Percentiles rank a stretch among this genome's conserved stretches.
phyloP scores from a whole-genome alignment of 441 rosid genomes.

The Aleurites moluccanus region DNA sequence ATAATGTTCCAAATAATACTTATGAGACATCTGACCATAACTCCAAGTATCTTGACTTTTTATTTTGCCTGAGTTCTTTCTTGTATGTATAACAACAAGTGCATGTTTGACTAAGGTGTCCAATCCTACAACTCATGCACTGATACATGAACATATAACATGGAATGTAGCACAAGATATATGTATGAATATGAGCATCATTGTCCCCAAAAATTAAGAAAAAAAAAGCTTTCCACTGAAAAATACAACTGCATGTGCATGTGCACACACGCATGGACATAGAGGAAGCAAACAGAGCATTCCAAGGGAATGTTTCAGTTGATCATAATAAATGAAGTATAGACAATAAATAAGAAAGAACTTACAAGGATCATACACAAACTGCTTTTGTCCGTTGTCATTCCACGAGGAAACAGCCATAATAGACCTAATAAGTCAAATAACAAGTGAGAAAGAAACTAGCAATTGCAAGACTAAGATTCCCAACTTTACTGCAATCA shows the following conservation, averaged over 20 bases:
- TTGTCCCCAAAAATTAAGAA: not conserved
- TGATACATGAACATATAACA: not conserved
- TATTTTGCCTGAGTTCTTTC: not conserved
- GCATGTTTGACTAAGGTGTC: not conserved
- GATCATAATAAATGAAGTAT: not conserved
- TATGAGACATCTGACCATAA: too few species aligned
- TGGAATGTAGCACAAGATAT: not conserved
- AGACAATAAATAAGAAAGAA: slow-evolving; percentile 22
- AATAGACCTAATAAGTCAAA: slow-evolving; percentile 60
- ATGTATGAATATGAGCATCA: not conserved
- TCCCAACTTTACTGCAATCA: slow-evolving; percentile 11
- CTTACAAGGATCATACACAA: slow-evolving; percentile 93
- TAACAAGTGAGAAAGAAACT: slow-evolving; percentile 14
- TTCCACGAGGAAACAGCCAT: slow-evolving; percentile 99
- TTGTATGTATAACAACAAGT: not conserved
- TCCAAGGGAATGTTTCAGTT: not conserved
- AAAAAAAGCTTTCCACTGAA: not conserved
- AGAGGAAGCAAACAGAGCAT: slow-evolving; percentile 2
- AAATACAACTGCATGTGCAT: not conserved
- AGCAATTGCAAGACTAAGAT: slow-evolving; percentile 16
- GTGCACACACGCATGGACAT: not conserved
- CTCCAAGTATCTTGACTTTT: too few species aligned
- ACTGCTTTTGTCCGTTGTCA: slow-evolving; percentile 99
- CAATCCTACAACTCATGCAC: not conserved
- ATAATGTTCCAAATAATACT: too few species aligned